Base-by-base conservation (phyloP, 2,329 filamentous ascomycete genomes). In the Podosphaera xanthii region DNA sequence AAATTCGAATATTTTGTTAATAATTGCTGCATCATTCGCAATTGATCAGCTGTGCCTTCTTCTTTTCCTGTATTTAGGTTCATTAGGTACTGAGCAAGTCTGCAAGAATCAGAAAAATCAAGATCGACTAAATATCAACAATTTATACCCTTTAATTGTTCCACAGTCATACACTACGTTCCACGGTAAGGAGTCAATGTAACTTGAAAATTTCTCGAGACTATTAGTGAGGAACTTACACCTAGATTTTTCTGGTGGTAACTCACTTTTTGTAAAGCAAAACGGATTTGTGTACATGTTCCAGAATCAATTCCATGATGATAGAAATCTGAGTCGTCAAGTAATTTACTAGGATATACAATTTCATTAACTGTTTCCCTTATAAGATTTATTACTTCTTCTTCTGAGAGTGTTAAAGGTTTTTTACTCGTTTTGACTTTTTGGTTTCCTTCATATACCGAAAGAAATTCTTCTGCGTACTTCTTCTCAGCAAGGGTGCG, bases 141-240 rank as follows among this genome's bases (percentile, higher is more conserved):
- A 2, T 57, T 54, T 34, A 55, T 57, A 65, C 65, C 42, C 59
- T 14, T 71, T 63, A n/a, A 82, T 69, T 1, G 73, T 80, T 0
- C 78, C 77, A 59, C 75, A 75, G 60, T 83, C 78, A 62, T 83
- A 81, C 0, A 84, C 74, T 0, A 83, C 66, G 60, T 79, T 83
- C 61, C 77, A 70, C 0, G 80, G 78, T 1, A 83, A 65, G 0
- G 55, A 34, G 5, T 8, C 5, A 14, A 44, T 14, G 40, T 44
- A 44, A 14, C 10, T 44, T 44, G 40, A 44, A 34, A 55, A 35
- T 55, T 38, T 38, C n/a, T 55, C n/a, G 10, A 38, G 8, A 38
- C 34, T 22, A 38, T 38, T n/a, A 22, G 38, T 6, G n/a, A 54
- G 10, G 6, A 2, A n/a, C 31, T 35, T 54, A 55, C 34, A 44